Evolutionary conservation across 371 early-diverging fungal genomes (phyloP).

Genomic region (Actinomucor elegans): DNA sequence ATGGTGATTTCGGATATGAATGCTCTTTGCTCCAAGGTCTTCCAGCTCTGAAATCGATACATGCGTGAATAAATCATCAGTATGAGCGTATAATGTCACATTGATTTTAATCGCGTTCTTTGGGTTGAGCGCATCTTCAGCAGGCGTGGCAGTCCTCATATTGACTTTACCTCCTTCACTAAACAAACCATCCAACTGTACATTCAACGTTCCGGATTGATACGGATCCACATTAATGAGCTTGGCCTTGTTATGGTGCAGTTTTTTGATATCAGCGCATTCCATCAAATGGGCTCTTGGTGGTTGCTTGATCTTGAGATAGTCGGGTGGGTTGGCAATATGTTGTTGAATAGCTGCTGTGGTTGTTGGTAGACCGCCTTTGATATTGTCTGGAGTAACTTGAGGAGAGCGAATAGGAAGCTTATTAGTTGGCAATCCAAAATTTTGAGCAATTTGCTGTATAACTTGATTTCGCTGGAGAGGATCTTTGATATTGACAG

Average conservation of each 20-base stretch:
- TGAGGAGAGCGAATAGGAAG: not conserved
- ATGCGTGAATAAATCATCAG: not conserved
- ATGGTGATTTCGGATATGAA: conserved; percentile 6
- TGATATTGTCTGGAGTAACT: not conserved
- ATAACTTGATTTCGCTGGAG: not conserved
- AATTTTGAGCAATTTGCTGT: conserved; percentile 7
- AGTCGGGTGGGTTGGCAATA: conserved; percentile 2
- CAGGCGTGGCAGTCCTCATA: not conserved
- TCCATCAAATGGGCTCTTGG: not conserved
- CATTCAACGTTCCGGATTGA: not conserved
- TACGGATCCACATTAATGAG: not conserved
- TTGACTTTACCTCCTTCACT: conserved; percentile 5
- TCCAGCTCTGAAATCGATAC: not conserved
- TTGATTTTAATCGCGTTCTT: conserved; percentile 1
- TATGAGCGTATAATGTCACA: conserved; percentile 6
- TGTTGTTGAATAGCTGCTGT: not conserved
- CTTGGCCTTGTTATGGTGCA: conserved; percentile 1
- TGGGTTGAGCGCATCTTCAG: not conserved
- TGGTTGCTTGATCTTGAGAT: conserved; percentile 4
- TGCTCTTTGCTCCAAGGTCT: not conserved
- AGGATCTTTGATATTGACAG: conserved; percentile 4
- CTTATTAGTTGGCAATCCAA: not conserved
- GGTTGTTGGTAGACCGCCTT: not conserved
- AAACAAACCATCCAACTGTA: conserved; percentile 11
- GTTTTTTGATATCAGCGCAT: not conserved